Evolutionary conservation across 306 rosid species (phyloP).

Genomic region (Vicia sativa): DNA sequence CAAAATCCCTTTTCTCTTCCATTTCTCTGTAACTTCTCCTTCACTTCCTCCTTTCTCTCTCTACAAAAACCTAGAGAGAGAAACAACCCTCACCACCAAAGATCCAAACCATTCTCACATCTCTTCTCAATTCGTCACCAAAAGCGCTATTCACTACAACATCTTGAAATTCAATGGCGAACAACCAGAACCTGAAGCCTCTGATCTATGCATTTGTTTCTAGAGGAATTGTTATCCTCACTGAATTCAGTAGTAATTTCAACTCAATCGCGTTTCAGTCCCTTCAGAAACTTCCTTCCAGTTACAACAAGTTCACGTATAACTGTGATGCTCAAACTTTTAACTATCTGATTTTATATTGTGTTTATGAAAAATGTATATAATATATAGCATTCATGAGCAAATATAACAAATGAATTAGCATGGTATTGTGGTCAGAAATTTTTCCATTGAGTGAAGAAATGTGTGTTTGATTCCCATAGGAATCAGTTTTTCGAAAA

Average conservation of each 20-base stretch:
- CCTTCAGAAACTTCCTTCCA: slow-evolving; percentile 54
- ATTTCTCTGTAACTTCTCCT: background rate
- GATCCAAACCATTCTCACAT: background rate
- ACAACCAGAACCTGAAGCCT: slow-evolving; percentile 40
- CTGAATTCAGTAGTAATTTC: slow-evolving; percentile 55
- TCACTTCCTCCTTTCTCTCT: slow-evolving; percentile 9
- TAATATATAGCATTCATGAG: no score
- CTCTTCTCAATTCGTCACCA: background rate
- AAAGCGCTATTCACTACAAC: background rate
- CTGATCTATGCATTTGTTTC: slow-evolving; percentile 58
- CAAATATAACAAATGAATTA: no score
- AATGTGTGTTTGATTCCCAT: no score
- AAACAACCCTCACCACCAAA: slow-evolving; percentile 4
- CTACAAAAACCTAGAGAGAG: background rate
- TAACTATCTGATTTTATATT: slow-evolving; percentile 53
- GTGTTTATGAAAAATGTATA: no score
- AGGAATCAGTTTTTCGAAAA: no score
- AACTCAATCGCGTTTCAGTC: slow-evolving; percentile 54
- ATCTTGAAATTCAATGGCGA: no score
- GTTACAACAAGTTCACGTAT: slow-evolving; percentile 59
- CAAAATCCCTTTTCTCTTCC: background rate
- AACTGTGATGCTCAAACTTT: slow-evolving; percentile 56
- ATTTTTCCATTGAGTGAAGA: no score
- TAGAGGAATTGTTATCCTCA: slow-evolving; percentile 49
- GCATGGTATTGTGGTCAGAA: no score